Conservation (phyloP, 306 rosid species). For the Quercus agrifolia region DNA sequence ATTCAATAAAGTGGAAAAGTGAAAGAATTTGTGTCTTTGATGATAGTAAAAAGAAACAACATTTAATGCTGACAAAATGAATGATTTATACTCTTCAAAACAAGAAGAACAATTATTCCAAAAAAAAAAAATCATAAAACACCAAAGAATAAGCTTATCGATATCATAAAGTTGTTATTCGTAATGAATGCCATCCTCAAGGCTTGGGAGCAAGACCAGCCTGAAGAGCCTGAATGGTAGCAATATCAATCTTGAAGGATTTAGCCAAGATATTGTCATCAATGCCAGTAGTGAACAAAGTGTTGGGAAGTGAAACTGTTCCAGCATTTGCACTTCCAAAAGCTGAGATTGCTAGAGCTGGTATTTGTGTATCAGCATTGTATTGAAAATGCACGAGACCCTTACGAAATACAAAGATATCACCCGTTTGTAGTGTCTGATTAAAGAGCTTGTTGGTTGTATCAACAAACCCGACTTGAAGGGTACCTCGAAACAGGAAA, state of each 20-base stretch:
- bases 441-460: slow-evolving; percentile 45
- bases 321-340: slow-evolving; percentile 54
- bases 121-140: too few species aligned
- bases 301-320: slow-evolving; percentile 31
- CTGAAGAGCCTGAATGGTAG: slow-evolving; percentile 14
- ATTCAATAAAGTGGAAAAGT: too few species aligned
- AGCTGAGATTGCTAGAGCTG: slow-evolving; percentile 37
- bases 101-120: too few species aligned
- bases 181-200: too few species aligned
- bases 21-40: too few species aligned
- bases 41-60: too few species aligned
- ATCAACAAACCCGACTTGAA: slow-evolving; percentile 53
- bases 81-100: too few species aligned
- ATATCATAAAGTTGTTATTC: too few species aligned
- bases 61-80: too few species aligned
- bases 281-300: slow-evolving; percentile 35
- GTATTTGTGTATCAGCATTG: slow-evolving; percentile 14
- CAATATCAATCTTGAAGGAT: slow-evolving; percentile 45
- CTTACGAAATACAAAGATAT: slow-evolving; percentile 48
- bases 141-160: too few species aligned
- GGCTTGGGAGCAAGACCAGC: too few species aligned
- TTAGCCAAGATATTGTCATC: slow-evolving; percentile 43
- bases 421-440: slow-evolving; percentile 35
- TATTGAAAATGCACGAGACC: slow-evolving; percentile 52
- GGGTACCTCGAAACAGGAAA: slow-evolving; percentile 24